Evolutionary conservation across 345 rosid genomes (phyloP), one percentile per base, ranked within the genome.

Genomic region (Eucalyptus globulus): DNA sequence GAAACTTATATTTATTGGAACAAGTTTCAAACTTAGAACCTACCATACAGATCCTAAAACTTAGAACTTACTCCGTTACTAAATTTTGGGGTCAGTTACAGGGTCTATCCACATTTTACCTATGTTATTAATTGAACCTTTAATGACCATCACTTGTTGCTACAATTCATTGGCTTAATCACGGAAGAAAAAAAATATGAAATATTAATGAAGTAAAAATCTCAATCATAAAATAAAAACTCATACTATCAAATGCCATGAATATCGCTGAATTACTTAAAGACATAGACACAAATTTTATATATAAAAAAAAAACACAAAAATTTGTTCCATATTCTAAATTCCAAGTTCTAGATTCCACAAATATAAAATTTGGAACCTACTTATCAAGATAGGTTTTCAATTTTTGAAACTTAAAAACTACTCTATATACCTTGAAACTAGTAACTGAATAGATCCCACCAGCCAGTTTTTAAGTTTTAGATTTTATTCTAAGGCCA

Each of bases 391-490:
- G 11, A 56, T 1, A 9, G 4, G 13, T 24, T 56, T 3, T 10
- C 14, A 0, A 24, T 24, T 24, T 56, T 56, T 56, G 1, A 0
- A 24, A 56, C 3, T 3, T 56, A 56, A 26, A 56, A 56, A 4
- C 0, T 1, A 9, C 29, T 5, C 2, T 56, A 22, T 22, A 56
- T 2, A 53, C 2, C 2, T 19, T 24, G 1, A 9, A 24, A 24
- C 3, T 56, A 1, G 1, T 2, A 4, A 56, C 0, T 24, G 0
- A 22, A 56, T 56, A 56, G 0, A 1, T 0, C 6, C 0, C 62
- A 24, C 2, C 0, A 22, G 0, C 2, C 29, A 9, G 2, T 56
- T 56, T 4, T 24, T 0, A 22, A 19, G 29, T 56, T 56, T 26
- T 3, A 2, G 6, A 56, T 24, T 56, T 11, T 24, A 56, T 3